Evolutionary conservation across 2,329 filamentous ascomycete genomes (phyloP).

Genomic region (Arthrobotrys conoides): DNA sequence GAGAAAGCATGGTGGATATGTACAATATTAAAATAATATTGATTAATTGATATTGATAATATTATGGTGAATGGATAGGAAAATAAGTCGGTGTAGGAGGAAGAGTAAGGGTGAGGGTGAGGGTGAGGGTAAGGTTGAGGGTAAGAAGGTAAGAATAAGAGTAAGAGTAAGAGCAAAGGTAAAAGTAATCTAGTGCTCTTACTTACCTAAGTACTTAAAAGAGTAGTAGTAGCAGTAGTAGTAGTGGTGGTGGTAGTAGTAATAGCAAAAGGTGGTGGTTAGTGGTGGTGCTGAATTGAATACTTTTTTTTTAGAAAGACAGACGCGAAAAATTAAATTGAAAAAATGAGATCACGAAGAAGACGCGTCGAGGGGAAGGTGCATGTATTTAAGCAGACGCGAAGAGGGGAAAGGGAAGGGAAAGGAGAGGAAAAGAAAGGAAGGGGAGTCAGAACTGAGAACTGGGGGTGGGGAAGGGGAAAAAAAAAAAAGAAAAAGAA

Average conservation of each 20-base stretch:
- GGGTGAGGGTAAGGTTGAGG: too few species aligned
- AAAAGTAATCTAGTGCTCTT: too few species aligned
- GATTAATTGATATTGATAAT: too few species aligned
- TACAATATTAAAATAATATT: too few species aligned
- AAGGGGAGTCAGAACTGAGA: neutral
- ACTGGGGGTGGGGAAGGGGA: slow-evolving; percentile 4
- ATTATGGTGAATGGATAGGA: neutral
- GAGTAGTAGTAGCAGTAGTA: too few species aligned
- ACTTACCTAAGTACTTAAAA: too few species aligned
- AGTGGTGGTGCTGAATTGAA: too few species aligned
- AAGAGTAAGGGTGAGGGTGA: neutral
- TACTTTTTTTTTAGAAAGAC: too few species aligned
- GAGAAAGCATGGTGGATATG: neutral
- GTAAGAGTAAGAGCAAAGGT: neutral
- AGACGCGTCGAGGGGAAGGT: slow-evolving; percentile 53
- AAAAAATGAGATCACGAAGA: slow-evolving; percentile 39
- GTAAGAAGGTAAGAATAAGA: neutral
- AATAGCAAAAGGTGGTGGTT: too few species aligned
- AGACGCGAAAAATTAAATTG: slow-evolving; percentile 34
- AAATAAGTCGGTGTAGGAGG: neutral
- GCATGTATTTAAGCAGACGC: slow-evolving; percentile 38
- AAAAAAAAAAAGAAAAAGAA: slow-evolving; percentile 22
- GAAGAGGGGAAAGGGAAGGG: slow-evolving; percentile 8
- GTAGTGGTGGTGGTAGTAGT: too few species aligned
- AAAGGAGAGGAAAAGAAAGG: slow-evolving; percentile 12